Evolutionary conservation across 2,329 filamentous ascomycete species (phyloP).

Genomic region (Pseudocercospora pini-densiflorae): DNA sequence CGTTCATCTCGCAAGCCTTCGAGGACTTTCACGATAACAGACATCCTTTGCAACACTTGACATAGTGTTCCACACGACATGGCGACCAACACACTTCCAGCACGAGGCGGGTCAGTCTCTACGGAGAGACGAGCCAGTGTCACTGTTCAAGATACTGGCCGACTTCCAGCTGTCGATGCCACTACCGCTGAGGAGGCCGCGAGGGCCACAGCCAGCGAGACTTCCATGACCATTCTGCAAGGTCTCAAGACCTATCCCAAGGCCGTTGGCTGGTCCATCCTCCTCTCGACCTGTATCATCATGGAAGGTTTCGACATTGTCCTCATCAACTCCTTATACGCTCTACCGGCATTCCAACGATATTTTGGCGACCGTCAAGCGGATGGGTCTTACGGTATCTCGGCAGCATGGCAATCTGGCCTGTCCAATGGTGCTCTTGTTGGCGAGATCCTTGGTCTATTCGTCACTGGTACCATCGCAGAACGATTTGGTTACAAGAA

Average conservation of each 20-base stretch:
- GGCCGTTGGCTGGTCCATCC: conserved; percentile 44
- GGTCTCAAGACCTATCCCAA: conserved; percentile 40
- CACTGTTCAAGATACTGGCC: conserved; percentile 18
- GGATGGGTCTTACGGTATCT: conserved; percentile 52
- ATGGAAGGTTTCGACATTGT: conserved; percentile 50
- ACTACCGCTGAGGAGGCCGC: conserved; percentile 35
- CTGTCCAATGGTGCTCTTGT: conserved; percentile 60
- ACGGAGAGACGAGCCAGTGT: conserved; percentile 17
- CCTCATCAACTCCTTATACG: conserved; percentile 43
- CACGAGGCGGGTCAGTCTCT: conserved; percentile 8
- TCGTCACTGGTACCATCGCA: conserved; percentile 68
- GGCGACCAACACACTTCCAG: conserved; percentile 7
- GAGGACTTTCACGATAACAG: neutral
- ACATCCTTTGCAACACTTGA: conserved; percentile 5
- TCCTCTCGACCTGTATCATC: conserved; percentile 44
- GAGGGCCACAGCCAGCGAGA: conserved; percentile 38
- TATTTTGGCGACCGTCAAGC: conserved; percentile 47
- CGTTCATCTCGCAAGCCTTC: neutral
- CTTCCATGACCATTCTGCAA: conserved; percentile 42
- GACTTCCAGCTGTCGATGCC: conserved; percentile 16
- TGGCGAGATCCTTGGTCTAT: conserved; percentile 69
- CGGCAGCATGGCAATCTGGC: conserved; percentile 62
- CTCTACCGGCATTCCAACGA: conserved; percentile 37
- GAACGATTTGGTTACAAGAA: conserved; percentile 52
- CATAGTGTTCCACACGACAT: neutral